Evolutionary conservation across 2,329 filamentous ascomycete species (phyloP).

Genomic region (Xylaria sp.): DNA sequence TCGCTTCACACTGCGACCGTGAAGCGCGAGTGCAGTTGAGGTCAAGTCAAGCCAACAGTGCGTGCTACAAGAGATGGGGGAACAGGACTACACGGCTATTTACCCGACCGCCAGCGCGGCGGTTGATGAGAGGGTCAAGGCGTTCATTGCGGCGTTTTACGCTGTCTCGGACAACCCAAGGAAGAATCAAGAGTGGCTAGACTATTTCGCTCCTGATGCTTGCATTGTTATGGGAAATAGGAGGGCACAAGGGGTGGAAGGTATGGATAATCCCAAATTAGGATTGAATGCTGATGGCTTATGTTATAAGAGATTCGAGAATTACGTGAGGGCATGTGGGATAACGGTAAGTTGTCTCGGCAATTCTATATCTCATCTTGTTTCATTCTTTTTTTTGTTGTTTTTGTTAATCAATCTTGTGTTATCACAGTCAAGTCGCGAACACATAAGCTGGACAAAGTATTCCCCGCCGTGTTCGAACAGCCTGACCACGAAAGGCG

Average conservation of each 20-base stretch:
- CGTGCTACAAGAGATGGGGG: neutral
- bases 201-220: constrained; percentile 50
- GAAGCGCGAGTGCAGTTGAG: too few relatives aligned
- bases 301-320: constrained; percentile 47
- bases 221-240: constrained; percentile 49
- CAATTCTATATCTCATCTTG: neutral
- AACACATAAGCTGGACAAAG: constrained; percentile 49
- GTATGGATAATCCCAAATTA: constrained; percentile 28
- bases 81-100: constrained; percentile 33
- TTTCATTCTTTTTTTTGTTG: neutral
- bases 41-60: neutral
- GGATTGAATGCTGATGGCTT: neutral
- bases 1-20: too few relatives aligned
- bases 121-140: constrained; percentile 32
- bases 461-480: constrained; percentile 49
- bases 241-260: constrained; percentile 44
- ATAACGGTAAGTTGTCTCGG: constrained; percentile 8
- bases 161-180: constrained; percentile 49
- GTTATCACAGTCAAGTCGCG: constrained; percentile 42
- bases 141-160: constrained; percentile 53
- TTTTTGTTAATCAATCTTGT: constrained; percentile 38
- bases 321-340: constrained; percentile 47
- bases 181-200: constrained; percentile 51
- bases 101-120: constrained; percentile 37
- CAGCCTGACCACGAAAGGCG: neutral